Evolutionary conservation across 345 rosid genomes (phyloP).

Genomic region (Dovyalis caffra): DNA sequence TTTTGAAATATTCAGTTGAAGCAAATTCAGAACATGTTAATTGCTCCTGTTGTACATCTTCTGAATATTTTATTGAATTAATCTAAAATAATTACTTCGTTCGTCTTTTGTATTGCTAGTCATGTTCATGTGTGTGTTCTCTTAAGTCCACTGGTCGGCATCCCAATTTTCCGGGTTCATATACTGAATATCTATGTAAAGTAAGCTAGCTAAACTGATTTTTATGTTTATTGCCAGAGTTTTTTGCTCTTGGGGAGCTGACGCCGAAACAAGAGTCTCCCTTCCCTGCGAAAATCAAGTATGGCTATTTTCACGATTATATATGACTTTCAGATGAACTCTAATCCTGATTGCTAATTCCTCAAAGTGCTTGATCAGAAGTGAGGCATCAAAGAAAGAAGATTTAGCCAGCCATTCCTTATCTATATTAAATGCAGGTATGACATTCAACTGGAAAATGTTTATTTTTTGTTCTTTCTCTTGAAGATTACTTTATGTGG

Average conservation of each 20-base stretch:
- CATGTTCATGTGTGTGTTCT: background rate
- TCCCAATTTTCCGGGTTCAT: background rate
- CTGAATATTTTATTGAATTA: background rate
- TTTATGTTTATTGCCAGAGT: constrained; percentile 37
- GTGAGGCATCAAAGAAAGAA: constrained; percentile 48
- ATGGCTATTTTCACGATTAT: constrained; percentile 25
- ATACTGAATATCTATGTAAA: background rate
- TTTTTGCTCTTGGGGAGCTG: constrained; percentile 41
- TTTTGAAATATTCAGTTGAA: background rate
- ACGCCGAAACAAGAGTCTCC: constrained; percentile 49
- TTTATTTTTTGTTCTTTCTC: constrained; percentile 7
- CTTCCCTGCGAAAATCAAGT: constrained; percentile 55
- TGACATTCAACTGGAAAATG: background rate
- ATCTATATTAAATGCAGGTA: constrained; percentile 50
- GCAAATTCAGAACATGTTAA: background rate
- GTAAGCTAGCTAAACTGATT: constrained; percentile 10
- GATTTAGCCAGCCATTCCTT: constrained; percentile 44
- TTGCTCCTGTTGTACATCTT: background rate
- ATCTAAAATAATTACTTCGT: background rate
- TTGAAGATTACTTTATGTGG: constrained; percentile 6
- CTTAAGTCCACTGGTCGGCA: background rate
- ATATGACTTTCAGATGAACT: background rate
- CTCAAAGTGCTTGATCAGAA: constrained; percentile 40
- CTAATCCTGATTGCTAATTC: constrained; percentile 16
- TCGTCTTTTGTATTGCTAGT: background rate